Conservation (phyloP, 805 yeast species). For the Wickerhamomyces xylosicus region DNA sequence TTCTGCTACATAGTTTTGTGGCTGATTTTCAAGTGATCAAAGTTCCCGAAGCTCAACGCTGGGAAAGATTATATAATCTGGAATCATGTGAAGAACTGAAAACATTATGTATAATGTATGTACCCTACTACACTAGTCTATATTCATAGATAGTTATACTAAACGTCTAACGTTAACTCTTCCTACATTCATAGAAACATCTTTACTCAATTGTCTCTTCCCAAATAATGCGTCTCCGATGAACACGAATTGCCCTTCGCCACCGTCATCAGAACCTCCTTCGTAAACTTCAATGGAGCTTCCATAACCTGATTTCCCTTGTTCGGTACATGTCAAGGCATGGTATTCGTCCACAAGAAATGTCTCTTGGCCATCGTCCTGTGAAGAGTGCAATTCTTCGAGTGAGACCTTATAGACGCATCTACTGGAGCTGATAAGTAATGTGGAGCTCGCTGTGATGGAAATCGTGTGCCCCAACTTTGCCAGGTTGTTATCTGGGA, state of each 20-base stretch:
- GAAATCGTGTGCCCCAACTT: not conserved
- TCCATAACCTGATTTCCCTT: not conserved
- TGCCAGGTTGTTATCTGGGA: not conserved
- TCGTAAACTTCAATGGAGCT: not conserved
- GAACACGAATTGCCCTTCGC: not conserved
- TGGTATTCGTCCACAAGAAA: not conserved
- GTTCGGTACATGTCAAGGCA: not conserved
- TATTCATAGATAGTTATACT: too few relatives aligned
- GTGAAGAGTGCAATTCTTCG: not conserved
- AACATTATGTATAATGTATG: too few relatives aligned
- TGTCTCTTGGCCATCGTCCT: not conserved
- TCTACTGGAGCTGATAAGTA: not conserved
- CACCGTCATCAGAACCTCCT: not conserved
- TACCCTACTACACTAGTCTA: too few relatives aligned
- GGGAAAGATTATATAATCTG: too few relatives aligned
- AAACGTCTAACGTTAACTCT: not conserved
- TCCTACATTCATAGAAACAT: not conserved
- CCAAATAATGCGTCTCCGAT: not conserved
- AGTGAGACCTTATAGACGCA: not conserved
- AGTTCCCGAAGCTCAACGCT: too few relatives aligned
- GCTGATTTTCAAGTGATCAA: too few relatives aligned
- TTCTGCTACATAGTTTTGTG: too few relatives aligned
- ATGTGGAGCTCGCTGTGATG: not conserved
- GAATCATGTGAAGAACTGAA: too few relatives aligned
- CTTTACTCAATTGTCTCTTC: not conserved